Percentiles rank a stretch among this genome's conserved stretches.
Evolutionary conservation across 116 monocot species (phyloP).

Genomic region (Zostera marina): DNA sequence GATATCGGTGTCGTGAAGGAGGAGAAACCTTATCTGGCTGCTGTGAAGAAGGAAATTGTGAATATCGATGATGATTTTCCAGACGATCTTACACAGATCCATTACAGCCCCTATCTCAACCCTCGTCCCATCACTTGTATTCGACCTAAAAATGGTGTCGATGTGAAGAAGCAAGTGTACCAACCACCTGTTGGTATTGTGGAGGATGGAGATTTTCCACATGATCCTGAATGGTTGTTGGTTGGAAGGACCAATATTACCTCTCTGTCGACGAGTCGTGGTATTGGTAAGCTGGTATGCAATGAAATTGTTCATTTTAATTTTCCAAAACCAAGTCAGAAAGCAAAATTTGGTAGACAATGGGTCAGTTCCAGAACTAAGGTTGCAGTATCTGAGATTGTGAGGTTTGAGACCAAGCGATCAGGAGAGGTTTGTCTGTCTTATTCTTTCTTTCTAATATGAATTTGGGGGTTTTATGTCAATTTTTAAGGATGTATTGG

Average conservation of each 20-base stretch:
- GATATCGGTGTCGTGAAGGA: conserved; percentile 6
- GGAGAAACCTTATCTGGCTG: not conserved
- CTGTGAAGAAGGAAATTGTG: not conserved
- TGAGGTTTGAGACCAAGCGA: conserved; percentile 67
- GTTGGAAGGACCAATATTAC: conserved; percentile 46
- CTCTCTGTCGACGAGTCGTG: conserved; percentile 49
- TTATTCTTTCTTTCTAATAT: not conserved
- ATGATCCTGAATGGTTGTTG: conserved; percentile 60
- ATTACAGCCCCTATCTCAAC: conserved; percentile 27
- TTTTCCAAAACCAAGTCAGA: conserved; percentile 28
- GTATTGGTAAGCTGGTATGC: conserved; percentile 27
- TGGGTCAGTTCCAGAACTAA: conserved; percentile 39
- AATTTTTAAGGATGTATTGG: not conserved
- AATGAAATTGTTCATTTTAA: conserved; percentile 61
- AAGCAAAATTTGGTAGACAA: conserved; percentile 9
- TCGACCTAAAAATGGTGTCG: not conserved
- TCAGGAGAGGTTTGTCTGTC: conserved; percentile 40
- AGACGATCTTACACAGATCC: conserved; percentile 15
- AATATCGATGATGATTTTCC: conserved; percentile 9
- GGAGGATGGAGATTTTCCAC: conserved; percentile 43
- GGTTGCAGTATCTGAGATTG: conserved; percentile 43
- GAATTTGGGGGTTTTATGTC: not conserved
- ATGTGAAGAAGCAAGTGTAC: conserved; percentile 11
- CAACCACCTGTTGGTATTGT: conserved; percentile 12
- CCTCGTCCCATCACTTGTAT: conserved; percentile 39